Evolutionary conservation across 495 filamentous ascomycete genomes (phyloP), one percentile per base, ranked within the genome.

Genomic region (Penicillium parvum): DNA sequence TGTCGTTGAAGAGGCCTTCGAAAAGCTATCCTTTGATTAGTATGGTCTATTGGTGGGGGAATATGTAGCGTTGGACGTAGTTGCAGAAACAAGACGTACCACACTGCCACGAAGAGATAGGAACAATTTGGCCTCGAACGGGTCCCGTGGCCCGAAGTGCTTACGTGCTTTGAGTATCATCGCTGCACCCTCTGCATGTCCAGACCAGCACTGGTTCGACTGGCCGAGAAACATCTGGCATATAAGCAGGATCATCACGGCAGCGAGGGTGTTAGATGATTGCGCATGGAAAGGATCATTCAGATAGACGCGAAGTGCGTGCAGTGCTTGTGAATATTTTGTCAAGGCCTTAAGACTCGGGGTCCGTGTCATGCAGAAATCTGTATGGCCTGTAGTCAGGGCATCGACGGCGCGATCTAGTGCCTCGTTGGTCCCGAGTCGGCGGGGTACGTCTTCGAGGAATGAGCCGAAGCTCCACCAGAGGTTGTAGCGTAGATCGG

Each of bases 401-500:
- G 65, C 64, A 32, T 65, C 61, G 6, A 63, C 56, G 6, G 72
- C 53, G 14, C 57, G 47, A 45, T 74, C 71, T 0, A 75, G 54
- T 4, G 71, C 66, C 40, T 62, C 53, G 38, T 71, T 75, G 4
- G 43, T 46, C 3, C 71, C 71, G 3, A 75, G 41, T 5, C 67
- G 61, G 16, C 43, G 45, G 0, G 71, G 72, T 5, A 74, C 30
- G 4, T 68, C 60, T 8, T 48, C 46, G 7, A 75, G 39, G 35
- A 58, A 74, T 2, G 41, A 26, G 1, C 72, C 72, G 52, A 70
- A 74, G 5, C 57, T 41, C 65, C 65, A 71, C 39, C 53, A 44
- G 3, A 74, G 50, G 19, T 72, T 67, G 32, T 64, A 69, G n/a
- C 63, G 57, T n/a, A 73, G 48, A 40, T 73, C 66, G 0, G 60